Evolutionary conservation across 140 eudicot species (phyloP), one percentile per base, ranked within the genome.

Genomic region (Cichorium intybus): DNA sequence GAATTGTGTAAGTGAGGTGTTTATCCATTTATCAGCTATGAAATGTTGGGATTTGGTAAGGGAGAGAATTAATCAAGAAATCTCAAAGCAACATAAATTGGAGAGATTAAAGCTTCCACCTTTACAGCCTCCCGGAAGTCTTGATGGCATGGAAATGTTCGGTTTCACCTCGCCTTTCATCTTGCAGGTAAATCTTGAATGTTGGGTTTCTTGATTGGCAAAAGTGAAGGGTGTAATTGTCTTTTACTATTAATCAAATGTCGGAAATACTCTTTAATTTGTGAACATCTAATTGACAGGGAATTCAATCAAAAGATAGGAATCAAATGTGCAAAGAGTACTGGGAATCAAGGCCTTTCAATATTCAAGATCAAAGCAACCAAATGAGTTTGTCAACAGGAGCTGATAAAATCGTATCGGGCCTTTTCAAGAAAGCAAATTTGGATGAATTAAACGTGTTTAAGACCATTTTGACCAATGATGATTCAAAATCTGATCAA

Each of bases 41-140:
- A 85, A 78, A 79, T 89, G 91, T 69, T 89, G 97, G 97, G 95
- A 89, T 71, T 73, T 89, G 88, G 88, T 85, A 24, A 69, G 88
- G 59, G 97, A 89, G 59, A 83, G 91, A 74, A 84, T 86, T 65
- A 89, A 85, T 66, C 80, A 73, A 16, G 95, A 78, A 70, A 86
- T 89, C 18, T 24, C 72, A 4, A 89, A 81, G 80, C 86, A 77
- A 56, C 83, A 77, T 62, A 89, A 86, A 68, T 80, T 83, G 63
- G 91, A 86, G 62, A 79, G 61, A 34, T 54, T 43, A 60, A 78
- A 78, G 47, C 95, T 89, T 71, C 91, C 84, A 28, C 83, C 91
- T 79, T 57, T 89, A 75, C 95, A 85, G 73, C 95, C 91, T 60
- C 82, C 84, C n/a, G 91, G 95, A 61, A 85, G 95, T 64, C 71